Percentiles rank a stretch among this genome's conserved stretches.
Evolutionary conservation across 108 stramenopile genomes (phyloP).

Genomic region (Skeletonema costatum): DNA sequence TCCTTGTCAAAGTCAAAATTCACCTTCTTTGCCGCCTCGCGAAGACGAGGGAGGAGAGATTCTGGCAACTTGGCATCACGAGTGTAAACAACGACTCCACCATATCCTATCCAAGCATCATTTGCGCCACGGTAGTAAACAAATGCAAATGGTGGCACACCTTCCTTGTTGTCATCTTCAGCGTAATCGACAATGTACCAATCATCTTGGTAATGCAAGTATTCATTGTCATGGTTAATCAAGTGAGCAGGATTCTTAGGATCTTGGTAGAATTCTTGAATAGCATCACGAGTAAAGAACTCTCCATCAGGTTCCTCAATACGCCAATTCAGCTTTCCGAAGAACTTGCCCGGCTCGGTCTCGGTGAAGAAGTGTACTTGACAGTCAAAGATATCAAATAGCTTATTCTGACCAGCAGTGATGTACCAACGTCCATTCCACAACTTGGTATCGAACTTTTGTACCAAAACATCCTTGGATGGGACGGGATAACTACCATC

Average conservation of each 20-base stretch:
- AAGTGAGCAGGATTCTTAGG: slow-evolving; percentile 81
- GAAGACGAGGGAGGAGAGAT: slow-evolving; percentile 73
- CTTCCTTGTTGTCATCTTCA: slow-evolving; percentile 70
- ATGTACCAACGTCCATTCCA: slow-evolving; percentile 95
- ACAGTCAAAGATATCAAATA: slow-evolving; percentile 96
- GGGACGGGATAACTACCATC: slow-evolving; percentile 92
- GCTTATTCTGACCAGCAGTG: slow-evolving; percentile 89
- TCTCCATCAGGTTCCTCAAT: slow-evolving; percentile 96
- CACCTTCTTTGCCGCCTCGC: slow-evolving; percentile 85
- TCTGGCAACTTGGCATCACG: slow-evolving; percentile 78
- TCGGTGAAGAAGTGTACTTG: slow-evolving; percentile 97
- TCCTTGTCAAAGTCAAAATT: slow-evolving; percentile 87
- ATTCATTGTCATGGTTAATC: slow-evolving; percentile 97
- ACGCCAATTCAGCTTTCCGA: slow-evolving; percentile 93
- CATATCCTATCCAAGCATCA: slow-evolving; percentile 98
- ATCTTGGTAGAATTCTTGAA: slow-evolving; percentile 93
- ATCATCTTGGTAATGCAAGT: slow-evolving; percentile 96
- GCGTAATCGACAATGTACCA: slow-evolving; percentile 97
- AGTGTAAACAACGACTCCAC: slow-evolving; percentile 96
- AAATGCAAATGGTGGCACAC: slow-evolving; percentile 88
- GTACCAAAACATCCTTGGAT: slow-evolving; percentile 56
- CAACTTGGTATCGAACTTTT: slow-evolving; percentile 83
- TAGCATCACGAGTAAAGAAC: slow-evolving; percentile 91
- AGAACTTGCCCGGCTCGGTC: slow-evolving; percentile 83
- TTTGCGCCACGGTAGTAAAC: slow-evolving; percentile 95